Evolutionary conservation across 164 flowering plant genomes (phyloP).

Genomic region (Magnolia kwangsiensis): DNA sequence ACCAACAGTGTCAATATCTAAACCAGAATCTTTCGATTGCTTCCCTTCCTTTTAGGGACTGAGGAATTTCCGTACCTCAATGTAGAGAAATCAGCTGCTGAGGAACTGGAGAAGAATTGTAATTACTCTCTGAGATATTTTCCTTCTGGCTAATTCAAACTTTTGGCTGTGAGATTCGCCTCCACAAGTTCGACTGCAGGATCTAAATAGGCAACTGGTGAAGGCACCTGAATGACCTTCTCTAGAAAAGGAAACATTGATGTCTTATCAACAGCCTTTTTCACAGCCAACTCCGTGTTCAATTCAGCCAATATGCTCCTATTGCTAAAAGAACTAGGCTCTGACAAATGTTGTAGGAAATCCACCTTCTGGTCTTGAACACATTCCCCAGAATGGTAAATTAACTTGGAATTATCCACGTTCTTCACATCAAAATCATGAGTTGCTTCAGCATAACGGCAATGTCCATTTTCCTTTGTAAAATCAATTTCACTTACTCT

Average conservation of each 20-base stretch:
- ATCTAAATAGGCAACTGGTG: not conserved
- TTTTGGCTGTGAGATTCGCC: not conserved
- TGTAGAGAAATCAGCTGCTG: not conserved
- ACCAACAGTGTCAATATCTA: too few species aligned
- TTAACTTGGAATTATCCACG: not conserved
- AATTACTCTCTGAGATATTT: slow-evolving; percentile 1
- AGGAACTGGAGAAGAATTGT: not conserved
- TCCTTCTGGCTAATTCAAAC: slow-evolving; percentile 5
- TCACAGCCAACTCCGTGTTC: slow-evolving; percentile 12
- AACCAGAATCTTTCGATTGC: too few species aligned
- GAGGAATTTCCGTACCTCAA: not conserved
- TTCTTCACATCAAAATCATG: slow-evolving; percentile 3
- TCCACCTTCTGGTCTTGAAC: slow-evolving; percentile 18
- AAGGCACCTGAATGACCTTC: slow-evolving; percentile 3
- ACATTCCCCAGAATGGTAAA: not conserved
- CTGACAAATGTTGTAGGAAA: slow-evolving; percentile 5
- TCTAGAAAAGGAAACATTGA: slow-evolving; percentile 7
- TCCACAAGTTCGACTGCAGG: not conserved
- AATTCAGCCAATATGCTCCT: slow-evolving; percentile 7
- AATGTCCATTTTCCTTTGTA: slow-evolving; percentile 7
- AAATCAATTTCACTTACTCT: slow-evolving; percentile 6
- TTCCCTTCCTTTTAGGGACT: not conserved
- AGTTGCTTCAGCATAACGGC: slow-evolving; percentile 1
- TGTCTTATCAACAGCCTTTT: slow-evolving; percentile 12
- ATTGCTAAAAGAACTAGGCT: slow-evolving; percentile 22